Percentiles rank a stretch among this genome's conserved stretches.
phyloP scores from a whole-genome alignment of 495 filamentous ascomycete species.

The Copromyces sp. region DNA sequence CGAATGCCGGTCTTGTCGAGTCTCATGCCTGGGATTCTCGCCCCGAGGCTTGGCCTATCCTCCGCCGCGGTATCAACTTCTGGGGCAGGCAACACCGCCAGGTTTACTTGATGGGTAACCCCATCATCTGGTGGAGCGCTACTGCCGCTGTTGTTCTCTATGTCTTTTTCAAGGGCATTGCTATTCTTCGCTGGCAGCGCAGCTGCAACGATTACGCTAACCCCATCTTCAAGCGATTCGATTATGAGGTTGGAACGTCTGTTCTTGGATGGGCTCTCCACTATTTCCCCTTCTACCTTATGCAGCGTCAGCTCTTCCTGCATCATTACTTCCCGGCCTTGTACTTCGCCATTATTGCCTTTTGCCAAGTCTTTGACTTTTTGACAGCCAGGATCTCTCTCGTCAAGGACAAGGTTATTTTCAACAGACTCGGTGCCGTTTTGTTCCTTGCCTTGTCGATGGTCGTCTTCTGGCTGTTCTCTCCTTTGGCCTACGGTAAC shows the following conservation, averaged over 20 bases:
- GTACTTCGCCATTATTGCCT: slow-evolving; percentile 82
- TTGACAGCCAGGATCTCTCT: slow-evolving; percentile 54
- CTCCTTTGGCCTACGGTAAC: slow-evolving; percentile 87
- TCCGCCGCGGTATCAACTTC: slow-evolving; percentile 96
- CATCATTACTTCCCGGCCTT: slow-evolving; percentile 88
- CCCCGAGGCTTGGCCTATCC: slow-evolving; percentile 84
- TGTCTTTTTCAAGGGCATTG: slow-evolving; percentile 71
- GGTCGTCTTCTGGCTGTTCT: slow-evolving; percentile 70
- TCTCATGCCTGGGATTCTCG: slow-evolving; percentile 98
- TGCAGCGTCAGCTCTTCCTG: slow-evolving; percentile 89
- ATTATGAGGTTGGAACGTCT: slow-evolving; percentile 86
- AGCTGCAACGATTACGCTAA: slow-evolving; percentile 77
- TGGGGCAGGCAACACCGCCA: slow-evolving; percentile 93
- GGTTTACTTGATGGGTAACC: slow-evolving; percentile 94
- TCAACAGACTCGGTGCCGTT: slow-evolving; percentile 61
- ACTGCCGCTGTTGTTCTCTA: slow-evolving; percentile 75
- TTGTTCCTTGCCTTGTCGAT: slow-evolving; percentile 62
- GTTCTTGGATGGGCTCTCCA: slow-evolving; percentile 92
- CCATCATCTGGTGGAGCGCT: slow-evolving; percentile 87
- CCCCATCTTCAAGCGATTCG: slow-evolving; percentile 82
- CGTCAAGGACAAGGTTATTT: slow-evolving; percentile 54
- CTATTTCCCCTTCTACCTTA: slow-evolving; percentile 94
- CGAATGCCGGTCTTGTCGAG: slow-evolving; percentile 91
- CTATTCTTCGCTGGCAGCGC: slow-evolving; percentile 88
- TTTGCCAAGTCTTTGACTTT: slow-evolving; percentile 87